These are phyloP conservation scores for Ulota crispa DNA, from an alignment of 225 moss, liverwort and hornwort species.

Conservation along the genomic window DNA sequence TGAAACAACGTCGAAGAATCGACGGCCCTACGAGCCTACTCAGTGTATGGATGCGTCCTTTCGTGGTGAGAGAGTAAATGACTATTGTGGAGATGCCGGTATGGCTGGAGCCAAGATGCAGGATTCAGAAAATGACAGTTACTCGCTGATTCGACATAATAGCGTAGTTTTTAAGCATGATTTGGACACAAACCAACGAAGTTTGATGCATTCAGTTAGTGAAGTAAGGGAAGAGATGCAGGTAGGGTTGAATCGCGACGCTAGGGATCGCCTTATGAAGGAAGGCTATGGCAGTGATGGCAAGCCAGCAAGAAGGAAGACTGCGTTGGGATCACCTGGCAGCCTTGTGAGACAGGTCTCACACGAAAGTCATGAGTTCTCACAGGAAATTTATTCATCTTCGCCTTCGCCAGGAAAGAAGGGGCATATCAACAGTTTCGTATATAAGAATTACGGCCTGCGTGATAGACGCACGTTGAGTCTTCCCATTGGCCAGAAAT, in stretches of 20 bases:
- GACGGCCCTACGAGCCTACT: slow-evolving; percentile 18
- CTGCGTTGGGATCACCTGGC: not conserved
- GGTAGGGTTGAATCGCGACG: slow-evolving; percentile 33
- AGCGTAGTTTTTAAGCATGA: slow-evolving; percentile 61
- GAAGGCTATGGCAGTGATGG: slow-evolving; percentile 33
- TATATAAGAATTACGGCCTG: slow-evolving; percentile 58
- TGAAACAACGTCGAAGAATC: slow-evolving; percentile 38
- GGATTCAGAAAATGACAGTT: slow-evolving; percentile 26
- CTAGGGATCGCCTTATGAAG: slow-evolving; percentile 10
- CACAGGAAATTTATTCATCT: slow-evolving; percentile 38
- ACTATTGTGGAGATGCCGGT: slow-evolving; percentile 21
- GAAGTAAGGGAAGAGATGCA: slow-evolving; percentile 56
- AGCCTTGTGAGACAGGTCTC: slow-evolving; percentile 58
- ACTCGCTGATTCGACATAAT: slow-evolving; percentile 41
- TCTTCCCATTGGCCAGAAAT: slow-evolving; percentile 44
- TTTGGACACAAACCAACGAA: slow-evolving; percentile 32
- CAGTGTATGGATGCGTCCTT: slow-evolving; percentile 37
- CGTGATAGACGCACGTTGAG: slow-evolving; percentile 56
- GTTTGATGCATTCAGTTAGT: slow-evolving; percentile 45
- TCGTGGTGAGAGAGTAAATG: not conserved
- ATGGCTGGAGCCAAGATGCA: slow-evolving; percentile 32
- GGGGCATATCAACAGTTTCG: slow-evolving; percentile 49
- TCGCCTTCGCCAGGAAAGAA: slow-evolving; percentile 29
- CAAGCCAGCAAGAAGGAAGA: slow-evolving; percentile 10
- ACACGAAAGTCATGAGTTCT: slow-evolving; percentile 59